A percentile compares a stretch with the other conserved stretches of the same genome.
Evolutionary conservation across 768 basidiomycete genomes (phyloP).

Genomic region (Boletus reticuloceps): DNA sequence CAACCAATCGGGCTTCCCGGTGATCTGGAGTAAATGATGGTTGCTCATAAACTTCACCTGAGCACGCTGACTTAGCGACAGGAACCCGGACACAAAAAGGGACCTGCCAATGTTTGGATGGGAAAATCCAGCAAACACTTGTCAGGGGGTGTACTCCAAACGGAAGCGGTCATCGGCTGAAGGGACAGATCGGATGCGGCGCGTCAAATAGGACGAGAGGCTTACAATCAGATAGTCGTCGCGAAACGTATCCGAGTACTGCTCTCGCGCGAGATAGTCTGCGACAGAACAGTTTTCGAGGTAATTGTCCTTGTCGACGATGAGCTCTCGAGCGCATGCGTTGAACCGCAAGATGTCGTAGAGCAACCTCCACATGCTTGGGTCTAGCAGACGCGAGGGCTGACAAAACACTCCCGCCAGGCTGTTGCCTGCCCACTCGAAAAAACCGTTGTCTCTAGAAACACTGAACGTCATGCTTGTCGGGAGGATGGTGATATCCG

Average conservation of each 20-base stretch:
- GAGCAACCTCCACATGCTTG: conserved; percentile 68
- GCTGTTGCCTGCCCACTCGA: conserved; percentile 74
- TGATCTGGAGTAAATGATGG: conserved; percentile 70
- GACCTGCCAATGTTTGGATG: conserved; percentile 55
- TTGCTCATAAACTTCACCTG: conserved; percentile 72
- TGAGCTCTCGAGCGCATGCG: conserved; percentile 53
- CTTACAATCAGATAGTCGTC: conserved; percentile 75
- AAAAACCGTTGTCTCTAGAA: conserved; percentile 58
- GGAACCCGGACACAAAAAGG: background rate
- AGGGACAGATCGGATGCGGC: background rate
- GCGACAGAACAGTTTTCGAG: conserved; percentile 44
- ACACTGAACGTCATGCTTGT: conserved; percentile 82
- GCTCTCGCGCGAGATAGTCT: conserved; percentile 56
- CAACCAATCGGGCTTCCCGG: conserved; percentile 68
- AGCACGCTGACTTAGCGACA: background rate
- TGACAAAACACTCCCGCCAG: conserved; percentile 65
- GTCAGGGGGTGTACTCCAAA: conserved; percentile 77
- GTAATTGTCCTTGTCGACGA: conserved; percentile 28
- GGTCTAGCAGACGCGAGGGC: conserved; percentile 55
- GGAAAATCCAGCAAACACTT: conserved; percentile 70
- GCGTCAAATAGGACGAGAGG: conserved; percentile 1
- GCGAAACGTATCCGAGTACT: conserved; percentile 64
- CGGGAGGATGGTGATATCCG: conserved; percentile 46
- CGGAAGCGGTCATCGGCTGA: conserved; percentile 77
- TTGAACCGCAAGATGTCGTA: conserved; percentile 76